Evolutionary conservation across 176 grass and related monocot genomes (phyloP).

Genomic region (Panicum miliaceum): DNA sequence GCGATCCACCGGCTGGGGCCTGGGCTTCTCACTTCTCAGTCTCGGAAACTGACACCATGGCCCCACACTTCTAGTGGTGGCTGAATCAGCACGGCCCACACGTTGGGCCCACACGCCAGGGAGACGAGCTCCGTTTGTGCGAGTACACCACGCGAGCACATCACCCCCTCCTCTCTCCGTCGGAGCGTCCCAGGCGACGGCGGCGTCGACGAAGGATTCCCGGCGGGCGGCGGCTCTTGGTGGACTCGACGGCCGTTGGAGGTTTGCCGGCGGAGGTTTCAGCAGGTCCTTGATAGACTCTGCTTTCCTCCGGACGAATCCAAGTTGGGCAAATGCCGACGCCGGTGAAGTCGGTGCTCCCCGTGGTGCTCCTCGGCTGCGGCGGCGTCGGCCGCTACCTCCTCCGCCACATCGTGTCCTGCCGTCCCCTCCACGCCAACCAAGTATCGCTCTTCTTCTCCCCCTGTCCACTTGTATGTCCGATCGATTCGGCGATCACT

Average conservation of each 20-base stretch:
- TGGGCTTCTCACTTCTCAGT: neutral
- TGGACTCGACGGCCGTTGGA: neutral
- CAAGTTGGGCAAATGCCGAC: conserved; percentile 21
- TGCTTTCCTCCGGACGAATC: conserved; percentile 10
- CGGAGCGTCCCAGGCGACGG: neutral
- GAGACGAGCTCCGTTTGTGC: neutral
- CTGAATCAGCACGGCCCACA: neutral
- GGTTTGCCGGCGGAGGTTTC: neutral
- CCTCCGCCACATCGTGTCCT: conserved; percentile 74
- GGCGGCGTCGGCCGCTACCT: conserved; percentile 88
- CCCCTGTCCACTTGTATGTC: neutral
- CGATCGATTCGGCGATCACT: neutral
- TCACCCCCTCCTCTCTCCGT: neutral
- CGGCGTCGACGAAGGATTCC: neutral
- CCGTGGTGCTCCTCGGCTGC: conserved; percentile 81
- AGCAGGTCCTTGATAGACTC: neutral
- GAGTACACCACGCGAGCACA: conserved; percentile 1
- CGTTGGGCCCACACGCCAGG: neutral
- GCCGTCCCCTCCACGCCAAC: conserved; percentile 69
- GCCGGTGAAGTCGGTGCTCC: conserved; percentile 49
- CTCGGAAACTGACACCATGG: conserved; percentile 1
- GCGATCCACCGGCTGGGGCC: neutral
- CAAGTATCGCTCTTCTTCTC: conserved; percentile 36
- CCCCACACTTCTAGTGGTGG: neutral
- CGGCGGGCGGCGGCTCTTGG: neutral